A percentile compares a stretch with the other conserved stretches of the same genome.
These are phyloP conservation scores for Cercospora citrullina DNA, from an alignment of 2,329 filamentous ascomycete genomes.

Conservation along the genomic window DNA sequence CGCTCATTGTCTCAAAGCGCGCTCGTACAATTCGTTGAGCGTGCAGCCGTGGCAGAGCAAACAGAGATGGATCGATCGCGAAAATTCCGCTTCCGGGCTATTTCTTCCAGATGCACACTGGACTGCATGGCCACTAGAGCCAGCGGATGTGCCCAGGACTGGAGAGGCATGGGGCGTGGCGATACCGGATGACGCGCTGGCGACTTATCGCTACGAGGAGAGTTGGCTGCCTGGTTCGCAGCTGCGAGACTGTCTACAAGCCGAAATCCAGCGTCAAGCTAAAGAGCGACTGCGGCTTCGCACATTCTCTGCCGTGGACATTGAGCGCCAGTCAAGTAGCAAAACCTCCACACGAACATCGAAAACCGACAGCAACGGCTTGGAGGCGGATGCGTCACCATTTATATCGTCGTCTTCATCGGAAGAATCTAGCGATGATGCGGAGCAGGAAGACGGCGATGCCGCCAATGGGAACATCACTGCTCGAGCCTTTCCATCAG, in stretches of 20 bases:
- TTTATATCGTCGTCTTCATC: neutral
- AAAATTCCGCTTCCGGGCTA: conserved; percentile 36
- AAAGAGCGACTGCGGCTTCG: conserved; percentile 55
- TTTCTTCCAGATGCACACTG: conserved; percentile 60
- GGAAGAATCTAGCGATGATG: neutral
- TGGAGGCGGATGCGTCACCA: neutral
- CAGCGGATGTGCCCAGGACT: conserved; percentile 60
- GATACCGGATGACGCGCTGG: conserved; percentile 24
- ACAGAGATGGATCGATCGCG: conserved; percentile 41
- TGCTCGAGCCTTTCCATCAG: conserved; percentile 38
- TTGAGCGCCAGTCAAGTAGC: neutral
- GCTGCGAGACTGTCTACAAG: conserved; percentile 70
- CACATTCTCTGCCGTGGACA: neutral
- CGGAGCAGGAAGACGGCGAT: neutral
- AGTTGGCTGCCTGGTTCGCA: conserved; percentile 56
- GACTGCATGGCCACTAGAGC: conserved; percentile 81
- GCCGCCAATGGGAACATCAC: neutral
- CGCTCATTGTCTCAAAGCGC: conserved; percentile 65
- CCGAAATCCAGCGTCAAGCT: conserved; percentile 64
- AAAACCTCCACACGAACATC: neutral
- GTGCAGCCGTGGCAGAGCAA: conserved; percentile 43
- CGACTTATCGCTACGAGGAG: conserved; percentile 22
- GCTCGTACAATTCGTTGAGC: conserved; percentile 25
- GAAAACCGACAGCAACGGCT: neutral
- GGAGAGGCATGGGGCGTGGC: conserved; percentile 52